Base-by-base conservation (phyloP, 306 rosid species). In the Parietaria judaica region DNA sequence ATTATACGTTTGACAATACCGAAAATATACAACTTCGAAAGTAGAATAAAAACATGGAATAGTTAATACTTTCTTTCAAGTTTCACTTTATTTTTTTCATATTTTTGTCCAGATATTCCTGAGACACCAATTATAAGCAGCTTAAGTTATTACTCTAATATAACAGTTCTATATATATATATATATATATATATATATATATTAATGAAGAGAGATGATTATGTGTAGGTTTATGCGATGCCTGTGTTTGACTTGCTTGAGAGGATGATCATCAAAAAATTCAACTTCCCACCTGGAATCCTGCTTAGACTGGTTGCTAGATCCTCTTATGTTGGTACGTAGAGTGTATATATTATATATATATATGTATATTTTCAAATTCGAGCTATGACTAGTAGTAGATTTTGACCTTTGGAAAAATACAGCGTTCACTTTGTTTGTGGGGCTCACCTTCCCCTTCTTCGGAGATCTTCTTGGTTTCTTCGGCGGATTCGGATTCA, bases 401-500 rank as follows among this genome's bases (percentile, higher is more conserved):
- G 53, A 11, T 35, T 64, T 35, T 41, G 6, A 41, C 45, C 45
- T 6, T 60, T 44, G 14, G 8, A 14, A 36, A 66, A 41, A 46
- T 72, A 56, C 89, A 91, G 98, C 92, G 43, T 77, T 85, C 60
- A 91, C 96, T 44, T 75, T 91, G 51, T 68, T 88, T 16, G 36
- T 81, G 51, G 96, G 95, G 15, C 80, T 90, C 16, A 85, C 91
- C 66, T 90, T 90, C 74, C 96, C 96, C 54, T 90, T 90, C 87
- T 90, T 90, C 36, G 97, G 97, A 14, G 97, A 90, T 74, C 91
- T 90, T 61, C 95, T 90, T 63, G 97, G 96, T 49, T 87, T 90
- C 88, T 90, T 90, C 41, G 97, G 96, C 38, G 95, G 96, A 60
- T 90, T 90, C 64, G 97, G 97, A 36, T 90, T 90, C 61, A 94